These are phyloP conservation scores for Psilocybe sp. DNA, from an alignment of 768 basidiomycete species.

Conservation along the genomic window DNA sequence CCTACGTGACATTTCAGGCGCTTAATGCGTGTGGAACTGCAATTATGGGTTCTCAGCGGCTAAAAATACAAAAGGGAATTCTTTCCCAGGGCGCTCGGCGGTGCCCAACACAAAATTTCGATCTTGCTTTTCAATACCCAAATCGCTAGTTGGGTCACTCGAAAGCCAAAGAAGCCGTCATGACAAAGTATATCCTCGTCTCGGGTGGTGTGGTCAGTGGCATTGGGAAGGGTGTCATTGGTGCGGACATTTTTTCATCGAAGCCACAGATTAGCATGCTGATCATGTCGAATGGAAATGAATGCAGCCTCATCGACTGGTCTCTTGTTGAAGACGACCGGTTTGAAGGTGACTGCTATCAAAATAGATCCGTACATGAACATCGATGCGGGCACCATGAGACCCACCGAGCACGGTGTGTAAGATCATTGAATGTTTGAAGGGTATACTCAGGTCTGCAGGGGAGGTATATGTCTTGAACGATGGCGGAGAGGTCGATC, in stretches of 20 bases:
- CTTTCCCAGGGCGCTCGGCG: neutral
- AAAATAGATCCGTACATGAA: constrained; percentile 99
- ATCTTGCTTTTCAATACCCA: too few relatives aligned
- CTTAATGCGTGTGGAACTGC: neutral
- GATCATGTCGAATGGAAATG: too few relatives aligned
- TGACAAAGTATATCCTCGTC: constrained; percentile 97
- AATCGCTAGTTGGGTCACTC: neutral
- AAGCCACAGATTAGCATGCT: too few relatives aligned
- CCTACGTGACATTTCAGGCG: neutral
- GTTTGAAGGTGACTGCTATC: constrained; percentile 96
- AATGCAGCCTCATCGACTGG: constrained; percentile 90
- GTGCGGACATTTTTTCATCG: constrained; percentile 41
- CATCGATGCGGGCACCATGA: constrained; percentile 99
- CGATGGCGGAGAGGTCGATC: constrained; percentile 96
- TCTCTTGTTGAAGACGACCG: constrained; percentile 89
- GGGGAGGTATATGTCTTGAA: constrained; percentile 98
- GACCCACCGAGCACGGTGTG: constrained; percentile 96
- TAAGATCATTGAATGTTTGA: neutral
- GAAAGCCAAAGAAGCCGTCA: constrained; percentile 30
- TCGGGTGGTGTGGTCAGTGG: constrained; percentile 98
- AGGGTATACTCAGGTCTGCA: constrained; percentile 4
- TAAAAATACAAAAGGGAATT: neutral
- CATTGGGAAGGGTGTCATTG: constrained; percentile 99
- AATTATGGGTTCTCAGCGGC: neutral
- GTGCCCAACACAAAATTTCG: neutral